A percentile compares a stretch with the other conserved stretches of the same genome.
Evolutionary conservation across 2,329 filamentous ascomycete genomes (phyloP).

Genomic region (Ophiocordyceps camponoti-rufipedis): DNA sequence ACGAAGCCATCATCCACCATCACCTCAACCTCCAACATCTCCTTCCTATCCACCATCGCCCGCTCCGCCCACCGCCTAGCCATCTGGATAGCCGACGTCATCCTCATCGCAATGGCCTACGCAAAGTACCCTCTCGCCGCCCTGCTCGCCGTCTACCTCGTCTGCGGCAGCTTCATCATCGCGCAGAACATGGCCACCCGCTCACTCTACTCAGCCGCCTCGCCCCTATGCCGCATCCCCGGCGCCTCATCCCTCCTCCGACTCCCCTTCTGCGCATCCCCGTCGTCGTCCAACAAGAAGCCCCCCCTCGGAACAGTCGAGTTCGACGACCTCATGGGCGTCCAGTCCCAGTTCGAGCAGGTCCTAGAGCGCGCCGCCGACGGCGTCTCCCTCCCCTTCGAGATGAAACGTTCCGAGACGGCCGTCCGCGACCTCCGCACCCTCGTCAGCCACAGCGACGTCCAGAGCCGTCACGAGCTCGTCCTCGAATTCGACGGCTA

Average conservation of each 20-base stretch:
- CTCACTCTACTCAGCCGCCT: constrained; percentile 42
- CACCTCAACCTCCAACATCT: constrained; percentile 5
- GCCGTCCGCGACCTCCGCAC: constrained; percentile 58
- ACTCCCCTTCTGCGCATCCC: constrained; percentile 42
- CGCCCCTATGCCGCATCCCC: constrained; percentile 53
- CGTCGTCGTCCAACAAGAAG: constrained; percentile 4
- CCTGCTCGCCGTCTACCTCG: constrained; percentile 40
- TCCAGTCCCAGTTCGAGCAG: constrained; percentile 60
- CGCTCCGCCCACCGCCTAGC: constrained; percentile 19
- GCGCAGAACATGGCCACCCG: constrained; percentile 42
- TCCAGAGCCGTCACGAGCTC: constrained; percentile 51
- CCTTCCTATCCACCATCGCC: constrained; percentile 17
- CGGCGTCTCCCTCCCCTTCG: constrained; percentile 49
- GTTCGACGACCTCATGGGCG: constrained; percentile 57
- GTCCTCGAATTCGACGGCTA: constrained; percentile 61
- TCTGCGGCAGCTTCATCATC: constrained; percentile 38
- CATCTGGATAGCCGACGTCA: constrained; percentile 34
- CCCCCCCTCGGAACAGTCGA: constrained; percentile 26
- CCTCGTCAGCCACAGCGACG: constrained; percentile 50
- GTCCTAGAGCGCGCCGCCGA: constrained; percentile 50
- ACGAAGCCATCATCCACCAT: background rate
- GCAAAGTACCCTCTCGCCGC: constrained; percentile 47
- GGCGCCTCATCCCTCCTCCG: constrained; percentile 36
- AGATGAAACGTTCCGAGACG: constrained; percentile 62
- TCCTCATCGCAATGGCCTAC: constrained; percentile 40